These are phyloP conservation scores for Phaeosphaeria sp. DNA, from an alignment of 2,329 filamentous ascomycete genomes.

Conservation along the genomic window DNA sequence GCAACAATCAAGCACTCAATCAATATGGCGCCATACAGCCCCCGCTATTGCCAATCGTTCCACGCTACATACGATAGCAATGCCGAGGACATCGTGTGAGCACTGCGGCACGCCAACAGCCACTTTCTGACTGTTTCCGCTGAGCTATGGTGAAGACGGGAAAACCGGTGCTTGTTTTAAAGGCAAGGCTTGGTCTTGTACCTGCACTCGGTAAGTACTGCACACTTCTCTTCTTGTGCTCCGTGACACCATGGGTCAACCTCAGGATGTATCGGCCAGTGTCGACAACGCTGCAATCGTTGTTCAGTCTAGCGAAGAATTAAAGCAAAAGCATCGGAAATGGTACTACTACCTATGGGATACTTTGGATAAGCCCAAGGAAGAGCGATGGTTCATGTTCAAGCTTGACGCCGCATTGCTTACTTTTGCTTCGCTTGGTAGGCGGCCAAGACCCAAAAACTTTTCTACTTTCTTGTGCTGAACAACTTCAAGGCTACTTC, in stretches of 20 bases:
- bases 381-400: constrained; percentile 57
- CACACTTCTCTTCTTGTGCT: background rate
- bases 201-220: background rate
- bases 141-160: background rate
- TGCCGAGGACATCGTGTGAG: background rate
- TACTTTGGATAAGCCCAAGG: constrained; percentile 58
- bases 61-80: background rate
- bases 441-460: background rate
- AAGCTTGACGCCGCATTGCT: constrained; percentile 58
- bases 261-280: constrained; percentile 1
- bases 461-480: background rate
- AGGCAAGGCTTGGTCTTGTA: background rate
- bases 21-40: constrained; percentile 2
- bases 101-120: background rate
- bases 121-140: background rate
- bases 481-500: constrained; percentile 53
- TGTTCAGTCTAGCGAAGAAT: constrained; percentile 7
- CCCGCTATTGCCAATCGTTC: constrained; percentile 4
- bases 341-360: constrained; percentile 62
- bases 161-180: background rate
- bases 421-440: constrained; percentile 55
- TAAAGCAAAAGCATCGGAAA: constrained; percentile 33
- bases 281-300: background rate
- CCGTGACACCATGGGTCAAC: constrained; percentile 1
- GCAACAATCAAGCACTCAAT: background rate